Base-by-base conservation (phyloP, 2,329 filamentous ascomycete genomes). In the Neofusicoccum umdonicola region DNA sequence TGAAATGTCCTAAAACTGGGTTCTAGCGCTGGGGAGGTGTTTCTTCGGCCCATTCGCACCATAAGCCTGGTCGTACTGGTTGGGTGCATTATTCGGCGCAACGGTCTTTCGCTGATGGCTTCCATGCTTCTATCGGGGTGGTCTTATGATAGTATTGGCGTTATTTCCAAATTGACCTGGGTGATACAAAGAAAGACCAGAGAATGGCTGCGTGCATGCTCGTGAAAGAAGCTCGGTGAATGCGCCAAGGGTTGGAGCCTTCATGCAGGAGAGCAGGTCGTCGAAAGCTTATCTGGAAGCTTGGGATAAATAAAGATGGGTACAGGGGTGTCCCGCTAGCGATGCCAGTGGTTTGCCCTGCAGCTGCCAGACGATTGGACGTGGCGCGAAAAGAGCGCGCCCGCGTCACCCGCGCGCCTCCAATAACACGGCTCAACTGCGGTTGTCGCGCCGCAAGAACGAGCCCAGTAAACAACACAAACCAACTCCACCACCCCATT, bases 331-430 rank as follows among this genome's bases (percentile, higher is more conserved):
- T 35, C 2, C 3, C 41, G 34, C n/a, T 27, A 35, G 41, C 17
- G 9, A 13, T 17, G 54, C 39, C 22, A 9, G 12, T 34, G 7
- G n/a, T 35, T 31, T 7, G 39, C 39, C 41, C 6, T n/a, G 56
- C n/a, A 60, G 56, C 56, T 35, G 44, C 37, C 27, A 48, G 41
- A 58, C 56, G 27, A 31, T 37, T 15, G 37, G 31, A 35, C 56
- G 42, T 27, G 42, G 56, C 56, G 56, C 56, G 56, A 58, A 45
- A 58, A 22, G 22, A 34, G 41, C 54, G 54, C 54, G 54, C 15
- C n/a, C 56, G 56, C 56, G 56, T 60, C 31, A 47, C 42, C 56
- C 56, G 61, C 61, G 61, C 61, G 61, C 61, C 48, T 63, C 31
- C 9, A 51, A 17, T 17, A 52, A 45, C 31, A 42, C 61, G 61